phyloP scores from a whole-genome alignment of 306 rosid genomes.

The Sesbania bispinosa region DNA sequence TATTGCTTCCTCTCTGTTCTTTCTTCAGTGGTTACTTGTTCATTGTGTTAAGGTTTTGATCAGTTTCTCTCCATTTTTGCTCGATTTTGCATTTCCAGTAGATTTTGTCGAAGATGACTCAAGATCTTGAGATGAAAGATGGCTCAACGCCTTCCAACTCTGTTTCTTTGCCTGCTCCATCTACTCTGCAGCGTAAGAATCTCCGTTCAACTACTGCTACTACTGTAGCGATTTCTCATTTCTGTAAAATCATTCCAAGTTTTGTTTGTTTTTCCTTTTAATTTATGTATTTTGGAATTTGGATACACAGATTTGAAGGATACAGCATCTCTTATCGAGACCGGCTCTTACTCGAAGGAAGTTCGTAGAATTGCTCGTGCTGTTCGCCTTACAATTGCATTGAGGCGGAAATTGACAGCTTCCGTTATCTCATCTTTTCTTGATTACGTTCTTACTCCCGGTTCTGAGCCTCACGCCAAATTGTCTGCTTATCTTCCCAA shows the following conservation, averaged over 20 bases:
- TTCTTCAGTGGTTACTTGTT: not conserved
- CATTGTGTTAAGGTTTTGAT: slow-evolving; percentile 23
- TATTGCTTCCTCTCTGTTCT: too few relatives aligned
- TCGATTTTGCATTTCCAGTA: not conserved
- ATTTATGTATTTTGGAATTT: not conserved
- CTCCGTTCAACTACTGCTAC: too few relatives aligned
- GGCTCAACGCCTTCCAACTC: slow-evolving; percentile 42
- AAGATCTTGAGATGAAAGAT: slow-evolving; percentile 53
- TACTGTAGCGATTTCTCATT: too few relatives aligned
- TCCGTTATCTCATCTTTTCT: too few relatives aligned
- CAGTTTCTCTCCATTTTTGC: not conserved
- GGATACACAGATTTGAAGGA: slow-evolving; percentile 76
- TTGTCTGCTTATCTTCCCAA: too few relatives aligned
- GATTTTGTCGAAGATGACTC: slow-evolving; percentile 39
- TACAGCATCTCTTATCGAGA: slow-evolving; percentile 79
- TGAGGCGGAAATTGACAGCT: too few relatives aligned
- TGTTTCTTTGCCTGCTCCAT: slow-evolving; percentile 39
- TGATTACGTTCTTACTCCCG: too few relatives aligned
- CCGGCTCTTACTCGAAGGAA: slow-evolving; percentile 83
- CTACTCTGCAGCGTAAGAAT: slow-evolving; percentile 50
- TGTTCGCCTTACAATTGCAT: too few relatives aligned
- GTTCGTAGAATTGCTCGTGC: too few relatives aligned
- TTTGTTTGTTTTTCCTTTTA: too few relatives aligned
- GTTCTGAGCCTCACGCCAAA: too few relatives aligned
- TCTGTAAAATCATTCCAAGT: too few relatives aligned